Base-by-base conservation (phyloP, 495 filamentous ascomycete species). In the Podospora pseudoanserina region DNA sequence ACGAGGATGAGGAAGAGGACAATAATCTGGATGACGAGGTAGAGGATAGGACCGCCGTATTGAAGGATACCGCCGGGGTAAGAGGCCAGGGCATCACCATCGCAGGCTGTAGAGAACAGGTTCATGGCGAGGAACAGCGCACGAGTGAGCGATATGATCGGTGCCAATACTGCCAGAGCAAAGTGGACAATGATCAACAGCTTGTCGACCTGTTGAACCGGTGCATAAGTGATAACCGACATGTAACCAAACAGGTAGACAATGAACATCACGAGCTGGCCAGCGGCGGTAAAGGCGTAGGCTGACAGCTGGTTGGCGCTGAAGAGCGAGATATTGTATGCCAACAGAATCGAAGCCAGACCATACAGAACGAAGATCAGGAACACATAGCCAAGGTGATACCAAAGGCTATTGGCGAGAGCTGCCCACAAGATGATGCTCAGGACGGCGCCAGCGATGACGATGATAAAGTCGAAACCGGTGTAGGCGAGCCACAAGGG, bases 401-500 rank as follows among this genome's bases (percentile, higher is more conserved):
- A 94, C 89, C 89, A 95, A n/a, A 87, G 79, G 55, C 84, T 55
- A 73, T 63, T 66, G 6, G 85, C 85, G 0, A 83, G 73, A 1
- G 83, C 83, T 4, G 86, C 87, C 69, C 92, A 88, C 28, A 84
- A 72, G 0, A 79, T 81, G 5, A 86, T 83, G 65, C 91, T 86
- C 49, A 94, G 86, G 49, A 87, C 84, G 16, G 87, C 85, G 18
- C 82, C 80, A 4, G 90, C 71, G 18, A 87, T 69, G 5, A 91
- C 86, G 49, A 91, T 83, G 56, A 87, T 72, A 72, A 92, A 94
- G 80, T 97, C 93, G 72, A 96, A 96, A 0, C 77, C 68, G 4
- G 89, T 80, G 76, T 97, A 94, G 11, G 93, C 91, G 3, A 90
- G 77, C 90, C 92, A 95, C 11, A 95, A 79, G 3, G 90, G 90